Percentiles rank a stretch among this genome's conserved stretches.
Conservation (phyloP, 257 asterid genomes). For the Fraxinus quadrangulata region DNA sequence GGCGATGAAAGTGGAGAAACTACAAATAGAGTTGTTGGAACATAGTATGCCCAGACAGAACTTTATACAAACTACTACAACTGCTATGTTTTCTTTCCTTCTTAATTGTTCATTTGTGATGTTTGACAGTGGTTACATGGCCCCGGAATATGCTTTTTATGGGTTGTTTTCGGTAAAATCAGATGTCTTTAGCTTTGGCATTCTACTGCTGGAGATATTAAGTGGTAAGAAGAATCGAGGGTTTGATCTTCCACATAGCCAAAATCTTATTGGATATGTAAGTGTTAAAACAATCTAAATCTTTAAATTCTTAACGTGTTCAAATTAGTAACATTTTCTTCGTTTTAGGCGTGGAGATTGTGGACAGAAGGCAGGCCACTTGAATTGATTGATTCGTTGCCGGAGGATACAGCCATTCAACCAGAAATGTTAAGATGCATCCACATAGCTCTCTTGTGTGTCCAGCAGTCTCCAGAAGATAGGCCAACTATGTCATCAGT, state of each 20-base stretch:
- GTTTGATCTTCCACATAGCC: slow-evolving; percentile 10
- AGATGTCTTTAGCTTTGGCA: slow-evolving; percentile 43
- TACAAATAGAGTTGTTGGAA: slow-evolving; percentile 33
- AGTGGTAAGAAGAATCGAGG: slow-evolving; percentile 42
- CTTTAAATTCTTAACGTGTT: not conserved
- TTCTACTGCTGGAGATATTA: slow-evolving; percentile 35
- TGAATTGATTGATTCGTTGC: slow-evolving; percentile 27
- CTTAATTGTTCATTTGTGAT: not conserved
- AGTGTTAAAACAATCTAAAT: slow-evolving; percentile 6
- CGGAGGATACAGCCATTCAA: slow-evolving; percentile 16
- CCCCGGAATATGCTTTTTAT: slow-evolving; percentile 37
- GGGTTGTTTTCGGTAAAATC: slow-evolving; percentile 37
- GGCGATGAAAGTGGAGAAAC: slow-evolving; percentile 28
- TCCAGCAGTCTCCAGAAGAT: slow-evolving; percentile 42
- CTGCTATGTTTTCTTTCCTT: not conserved
- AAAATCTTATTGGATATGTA: slow-evolving; percentile 42
- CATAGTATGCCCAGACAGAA: slow-evolving; percentile 27
- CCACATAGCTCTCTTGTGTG: slow-evolving; percentile 47
- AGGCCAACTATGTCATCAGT: slow-evolving; percentile 51
- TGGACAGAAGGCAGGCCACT: slow-evolving; percentile 43
- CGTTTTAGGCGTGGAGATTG: slow-evolving; percentile 39
- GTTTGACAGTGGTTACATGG: slow-evolving; percentile 39
- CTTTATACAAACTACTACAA: not conserved
- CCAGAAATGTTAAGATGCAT: slow-evolving; percentile 31
- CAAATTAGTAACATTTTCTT: not conserved